Base-by-base conservation (phyloP, 2,329 filamentous ascomycete species). In the Talaromyces verruculosus region DNA sequence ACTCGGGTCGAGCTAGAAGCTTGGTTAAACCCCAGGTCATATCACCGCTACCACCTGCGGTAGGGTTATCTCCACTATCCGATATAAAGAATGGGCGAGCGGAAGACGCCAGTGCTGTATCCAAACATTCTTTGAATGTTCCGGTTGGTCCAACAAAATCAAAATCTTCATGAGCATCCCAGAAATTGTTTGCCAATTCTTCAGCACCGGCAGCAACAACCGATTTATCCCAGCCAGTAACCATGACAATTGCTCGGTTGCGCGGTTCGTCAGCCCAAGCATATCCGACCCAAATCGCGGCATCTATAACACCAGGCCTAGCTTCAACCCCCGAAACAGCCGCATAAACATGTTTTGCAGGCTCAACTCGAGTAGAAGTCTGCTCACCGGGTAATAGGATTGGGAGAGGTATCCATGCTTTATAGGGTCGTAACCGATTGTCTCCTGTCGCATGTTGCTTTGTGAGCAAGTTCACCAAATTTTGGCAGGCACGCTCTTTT, bases 1-100 rank as follows among this genome's bases (percentile, higher is more conserved):
- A 82, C 68, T 85, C 83, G 0, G 80, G 73, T 3, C 83, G 77
- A 17, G 72, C 74, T 8, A 85, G 76, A 17, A 86, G 71, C 59
- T 79, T 74, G 0, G 78, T 78, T 5, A 86, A 70, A 0, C 82
- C 81, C 82, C 83, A 85, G 0, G 83, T 84, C 17, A 85, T 80
- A 68, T 85, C 83, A 0, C 84, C 84, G 0, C 83, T 82, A 0
- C 83, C 84, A 5, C 84, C 84, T 1, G 84, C 84, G 0, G 84
- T 86, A 6, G 84, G 84, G 61, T 85, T 85, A 65, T 86, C 84
- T 0, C 84, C 84, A 0, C 83, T 85, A 71, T 85, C 84, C 0
- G 83, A 85, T 65, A 86, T 82, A 70, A 85, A 85, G 67, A 79
- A 86, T 0, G 84, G 84, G 7, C 78, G 77, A 17, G 76, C 72